These are phyloP conservation scores for Pulveroboletus frians DNA, from an alignment of 768 basidiomycete species.

Conservation along the genomic window DNA sequence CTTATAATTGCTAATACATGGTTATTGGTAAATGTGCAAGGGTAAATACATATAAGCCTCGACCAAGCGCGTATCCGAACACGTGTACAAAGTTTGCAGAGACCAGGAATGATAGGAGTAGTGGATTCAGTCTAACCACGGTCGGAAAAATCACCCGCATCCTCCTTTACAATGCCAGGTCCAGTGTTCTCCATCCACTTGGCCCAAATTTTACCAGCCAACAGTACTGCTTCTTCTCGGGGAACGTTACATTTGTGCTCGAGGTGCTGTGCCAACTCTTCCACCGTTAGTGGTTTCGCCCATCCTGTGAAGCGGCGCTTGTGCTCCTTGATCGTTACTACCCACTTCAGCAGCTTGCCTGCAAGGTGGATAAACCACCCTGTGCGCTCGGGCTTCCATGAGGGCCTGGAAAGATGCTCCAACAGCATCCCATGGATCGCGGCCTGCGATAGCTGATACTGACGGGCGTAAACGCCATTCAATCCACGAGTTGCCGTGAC, in stretches of 20 bases:
- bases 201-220: constrained; percentile 19
- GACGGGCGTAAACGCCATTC: constrained; percentile 15
- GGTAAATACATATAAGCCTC: not conserved
- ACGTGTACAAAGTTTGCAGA: no score
- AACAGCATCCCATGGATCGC: constrained; percentile 21
- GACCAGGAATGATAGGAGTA: no score
- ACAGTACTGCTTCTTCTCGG: constrained; percentile 8
- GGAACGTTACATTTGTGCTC: constrained; percentile 12
- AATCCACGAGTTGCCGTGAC: constrained; percentile 32
- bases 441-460: constrained; percentile 31
- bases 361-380: constrained; percentile 23
- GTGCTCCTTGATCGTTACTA: constrained; percentile 6
- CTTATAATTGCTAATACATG: no score
- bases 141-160: not conserved
- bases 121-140: not conserved
- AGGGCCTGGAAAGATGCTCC: constrained; percentile 10
- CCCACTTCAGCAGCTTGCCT: constrained; percentile 17
- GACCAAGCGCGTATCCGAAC: no score
- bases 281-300: constrained; percentile 6
- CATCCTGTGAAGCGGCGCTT: not conserved
- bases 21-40: not conserved
- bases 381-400: constrained; percentile 18
- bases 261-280: constrained; percentile 15
- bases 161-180: constrained; percentile 7
- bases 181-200: constrained; percentile 4